phyloP scores from a whole-genome alignment of 2,329 filamentous ascomycete genomes.

The Cladosporium sp. region DNA sequence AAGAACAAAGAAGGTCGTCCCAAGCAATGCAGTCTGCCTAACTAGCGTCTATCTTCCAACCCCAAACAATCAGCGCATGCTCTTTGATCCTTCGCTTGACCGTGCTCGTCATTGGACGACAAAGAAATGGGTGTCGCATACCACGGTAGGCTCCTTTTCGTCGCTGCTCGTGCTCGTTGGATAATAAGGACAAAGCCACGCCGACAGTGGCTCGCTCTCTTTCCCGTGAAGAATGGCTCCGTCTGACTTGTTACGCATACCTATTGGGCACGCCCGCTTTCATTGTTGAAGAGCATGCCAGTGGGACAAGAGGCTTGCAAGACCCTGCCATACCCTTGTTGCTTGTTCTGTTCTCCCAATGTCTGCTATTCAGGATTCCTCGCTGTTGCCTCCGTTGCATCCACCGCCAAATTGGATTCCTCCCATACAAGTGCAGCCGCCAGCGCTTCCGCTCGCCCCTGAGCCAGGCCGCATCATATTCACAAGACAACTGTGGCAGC shows the following conservation, averaged over 20 bases:
- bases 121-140: conserved; percentile 33
- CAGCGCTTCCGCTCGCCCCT: conserved; percentile 20
- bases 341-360: conserved; percentile 29
- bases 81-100: conserved; percentile 27
- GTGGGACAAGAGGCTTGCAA: conserved; percentile 35
- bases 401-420: conserved; percentile 26
- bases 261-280: conserved; percentile 32
- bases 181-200: conserved; percentile 37
- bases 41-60: conserved; percentile 25
- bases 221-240: conserved; percentile 29
- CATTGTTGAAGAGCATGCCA: conserved; percentile 37
- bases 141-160: conserved; percentile 29
- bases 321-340: conserved; percentile 29
- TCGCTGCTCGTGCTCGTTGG: conserved; percentile 17
- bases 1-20: conserved; percentile 37
- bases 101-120: conserved; percentile 34
- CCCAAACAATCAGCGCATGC: conserved; percentile 35
- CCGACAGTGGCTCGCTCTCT: conserved; percentile 13
- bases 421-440: conserved; percentile 31
- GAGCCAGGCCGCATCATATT: conserved; percentile 36
- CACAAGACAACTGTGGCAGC: conserved; percentile 41
- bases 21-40: conserved; percentile 19
- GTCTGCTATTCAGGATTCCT: conserved; percentile 26
- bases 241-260: conserved; percentile 31
- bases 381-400: conserved; percentile 17